A percentile compares a stretch with the other conserved stretches of the same genome.
These are phyloP conservation scores for Sanghuangporus baumii DNA, from an alignment of 1,284 basidiomycete genomes.

Conservation along the genomic window DNA sequence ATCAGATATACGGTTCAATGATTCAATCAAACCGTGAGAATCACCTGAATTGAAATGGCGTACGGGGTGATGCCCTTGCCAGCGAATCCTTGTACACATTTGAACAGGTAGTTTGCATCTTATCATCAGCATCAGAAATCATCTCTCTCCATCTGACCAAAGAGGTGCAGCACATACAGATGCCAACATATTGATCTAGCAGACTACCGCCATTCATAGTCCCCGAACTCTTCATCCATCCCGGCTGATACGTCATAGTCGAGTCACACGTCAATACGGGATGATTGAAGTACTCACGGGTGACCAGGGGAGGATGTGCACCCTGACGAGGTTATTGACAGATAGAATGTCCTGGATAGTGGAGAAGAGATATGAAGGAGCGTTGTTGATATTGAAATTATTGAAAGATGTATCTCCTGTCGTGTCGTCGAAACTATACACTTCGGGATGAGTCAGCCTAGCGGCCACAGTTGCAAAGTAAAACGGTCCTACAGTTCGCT, in stretches of 20 bases:
- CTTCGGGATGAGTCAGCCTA: slow-evolving; percentile 23
- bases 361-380: slow-evolving; percentile 45
- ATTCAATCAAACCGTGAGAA: background rate
- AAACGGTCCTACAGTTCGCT: slow-evolving; percentile 29
- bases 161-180: slow-evolving; percentile 26
- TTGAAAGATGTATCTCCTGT: slow-evolving; percentile 42
- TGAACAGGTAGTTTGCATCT: slow-evolving; percentile 51
- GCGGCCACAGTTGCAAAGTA: background rate
- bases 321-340: slow-evolving; percentile 35
- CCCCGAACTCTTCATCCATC: slow-evolving; percentile 48
- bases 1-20: background rate
- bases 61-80: slow-evolving; percentile 42
- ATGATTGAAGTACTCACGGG: slow-evolving; percentile 33
- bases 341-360: slow-evolving; percentile 44
- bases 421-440: slow-evolving; percentile 44
- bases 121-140: background rate
- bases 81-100: slow-evolving; percentile 47
- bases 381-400: slow-evolving; percentile 40
- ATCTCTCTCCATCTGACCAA: background rate
- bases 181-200: slow-evolving; percentile 28
- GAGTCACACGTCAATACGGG: background rate
- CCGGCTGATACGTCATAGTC: slow-evolving; percentile 34
- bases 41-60: slow-evolving; percentile 42
- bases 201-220: slow-evolving; percentile 46
- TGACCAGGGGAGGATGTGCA: slow-evolving; percentile 51